Conservation (phyloP, 306 rosid species). For the Datisca glomerata region DNA sequence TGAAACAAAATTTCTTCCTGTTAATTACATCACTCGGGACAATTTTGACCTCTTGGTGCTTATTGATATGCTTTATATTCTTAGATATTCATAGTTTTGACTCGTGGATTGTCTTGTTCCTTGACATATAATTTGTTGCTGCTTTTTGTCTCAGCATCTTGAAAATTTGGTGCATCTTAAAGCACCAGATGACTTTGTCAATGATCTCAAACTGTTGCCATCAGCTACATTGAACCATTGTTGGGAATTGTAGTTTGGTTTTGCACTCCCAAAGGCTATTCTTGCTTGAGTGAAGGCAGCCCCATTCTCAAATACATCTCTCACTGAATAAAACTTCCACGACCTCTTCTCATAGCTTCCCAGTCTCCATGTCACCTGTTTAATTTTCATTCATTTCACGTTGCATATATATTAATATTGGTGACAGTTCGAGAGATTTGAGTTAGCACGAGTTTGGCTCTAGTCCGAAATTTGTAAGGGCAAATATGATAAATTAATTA, state of each 20-base stretch:
- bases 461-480: no score
- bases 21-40: no score
- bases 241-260: slow-evolving; percentile 12
- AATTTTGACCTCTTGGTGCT: no score
- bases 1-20: no score
- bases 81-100: no score
- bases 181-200: slow-evolving; percentile 30
- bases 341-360: slow-evolving; percentile 5
- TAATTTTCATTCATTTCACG: no score
- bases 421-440: no score
- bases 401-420: no score
- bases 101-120: no score
- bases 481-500: background rate
- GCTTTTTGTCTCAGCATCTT: slow-evolving; percentile 13
- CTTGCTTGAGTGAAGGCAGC: slow-evolving; percentile 16
- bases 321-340: slow-evolving; percentile 16
- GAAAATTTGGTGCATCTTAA: slow-evolving; percentile 14
- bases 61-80: no score
- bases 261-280: slow-evolving; percentile 9
- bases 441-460: no score
- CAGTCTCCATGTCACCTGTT: slow-evolving; percentile 21
- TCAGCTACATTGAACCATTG: slow-evolving; percentile 19
- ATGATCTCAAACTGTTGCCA: slow-evolving; percentile 14
- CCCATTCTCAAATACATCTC: slow-evolving; percentile 29
- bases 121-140: no score